Evolutionary conservation across 2,329 filamentous ascomycete species (phyloP).

Genomic region (Phialophora expanda): DNA sequence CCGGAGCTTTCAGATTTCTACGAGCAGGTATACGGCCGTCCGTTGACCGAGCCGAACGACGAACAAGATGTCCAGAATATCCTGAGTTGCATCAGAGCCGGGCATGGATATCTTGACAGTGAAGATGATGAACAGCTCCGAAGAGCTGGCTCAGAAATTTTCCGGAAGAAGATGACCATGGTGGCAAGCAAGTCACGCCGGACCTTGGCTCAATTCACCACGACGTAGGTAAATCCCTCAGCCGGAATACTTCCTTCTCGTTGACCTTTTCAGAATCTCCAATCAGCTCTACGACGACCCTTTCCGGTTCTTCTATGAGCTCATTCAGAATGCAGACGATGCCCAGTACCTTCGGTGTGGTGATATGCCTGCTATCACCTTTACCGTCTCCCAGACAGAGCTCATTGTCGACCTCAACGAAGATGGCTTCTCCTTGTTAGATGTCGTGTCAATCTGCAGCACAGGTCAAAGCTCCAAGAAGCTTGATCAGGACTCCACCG

Average conservation of each 20-base stretch:
- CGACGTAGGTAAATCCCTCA: constrained; percentile 18
- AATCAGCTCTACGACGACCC: constrained; percentile 28
- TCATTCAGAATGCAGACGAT: constrained; percentile 54
- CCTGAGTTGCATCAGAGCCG: constrained; percentile 24
- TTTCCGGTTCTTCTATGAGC: constrained; percentile 42
- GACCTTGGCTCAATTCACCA: constrained; percentile 25
- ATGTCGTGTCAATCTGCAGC: constrained; percentile 49
- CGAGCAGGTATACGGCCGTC: constrained; percentile 17
- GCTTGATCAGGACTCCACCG: constrained; percentile 40
- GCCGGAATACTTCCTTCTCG: constrained; percentile 8
- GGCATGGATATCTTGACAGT: constrained; percentile 21
- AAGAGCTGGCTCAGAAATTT: constrained; percentile 10
- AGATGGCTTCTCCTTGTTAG: constrained; percentile 48
- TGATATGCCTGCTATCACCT: constrained; percentile 13
- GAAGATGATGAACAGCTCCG: constrained; percentile 22
- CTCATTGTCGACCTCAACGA: constrained; percentile 44
- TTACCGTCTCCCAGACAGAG: constrained; percentile 15
- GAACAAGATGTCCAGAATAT: constrained; percentile 29
- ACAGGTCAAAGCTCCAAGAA: constrained; percentile 47
- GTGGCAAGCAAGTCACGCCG: constrained; percentile 17
- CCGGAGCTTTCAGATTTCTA: constrained; percentile 24
- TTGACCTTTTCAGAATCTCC: constrained; percentile 19
- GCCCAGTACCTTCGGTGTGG: constrained; percentile 17
- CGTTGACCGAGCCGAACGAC: constrained; percentile 18
- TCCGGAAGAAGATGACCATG: constrained; percentile 20